These are phyloP conservation scores for Hypholoma fasciculare DNA, from an alignment of 768 basidiomycete species.

Conservation along the genomic window DNA sequence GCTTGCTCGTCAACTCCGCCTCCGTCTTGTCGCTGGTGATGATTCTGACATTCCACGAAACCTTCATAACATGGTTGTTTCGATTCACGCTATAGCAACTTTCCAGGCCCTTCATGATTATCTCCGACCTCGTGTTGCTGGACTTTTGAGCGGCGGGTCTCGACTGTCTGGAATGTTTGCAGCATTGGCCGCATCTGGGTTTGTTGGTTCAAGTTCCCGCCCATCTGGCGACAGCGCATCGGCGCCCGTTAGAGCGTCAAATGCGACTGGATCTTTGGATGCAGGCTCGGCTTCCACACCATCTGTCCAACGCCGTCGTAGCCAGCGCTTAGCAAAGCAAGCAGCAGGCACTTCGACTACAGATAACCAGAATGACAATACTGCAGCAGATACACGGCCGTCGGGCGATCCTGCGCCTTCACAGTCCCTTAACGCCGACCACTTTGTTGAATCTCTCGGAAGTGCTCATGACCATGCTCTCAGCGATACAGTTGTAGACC, in stretches of 20 bases:
- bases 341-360: slow-evolving; percentile 17
- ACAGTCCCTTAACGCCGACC: slow-evolving; percentile 3
- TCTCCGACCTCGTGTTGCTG: slow-evolving; percentile 85
- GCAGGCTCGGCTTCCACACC: slow-evolving; percentile 33
- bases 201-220: slow-evolving; percentile 51
- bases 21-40: slow-evolving; percentile 87
- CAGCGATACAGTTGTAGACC: slow-evolving; percentile 63
- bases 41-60: slow-evolving; percentile 86
- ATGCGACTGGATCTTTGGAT: slow-evolving; percentile 29
- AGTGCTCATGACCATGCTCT: slow-evolving; percentile 38
- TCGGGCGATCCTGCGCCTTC: slow-evolving; percentile 6
- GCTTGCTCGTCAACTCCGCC: slow-evolving; percentile 88
- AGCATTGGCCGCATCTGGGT: slow-evolving; percentile 78
- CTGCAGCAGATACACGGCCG: slow-evolving; percentile 6
- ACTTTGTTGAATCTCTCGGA: slow-evolving; percentile 10
- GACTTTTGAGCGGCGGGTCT: slow-evolving; percentile 59
- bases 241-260: slow-evolving; percentile 24
- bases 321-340: slow-evolving; percentile 78
- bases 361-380: slow-evolving; percentile 13
- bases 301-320: slow-evolving; percentile 66
- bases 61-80: slow-evolving; percentile 89
- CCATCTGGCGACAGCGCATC: slow-evolving; percentile 34
- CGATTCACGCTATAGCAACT: slow-evolving; percentile 97
- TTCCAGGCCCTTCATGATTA: slow-evolving; percentile 98
- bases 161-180: slow-evolving; percentile 89